Conservation (phyloP, 805 yeast genomes). For the Yamadazyma olivae region DNA sequence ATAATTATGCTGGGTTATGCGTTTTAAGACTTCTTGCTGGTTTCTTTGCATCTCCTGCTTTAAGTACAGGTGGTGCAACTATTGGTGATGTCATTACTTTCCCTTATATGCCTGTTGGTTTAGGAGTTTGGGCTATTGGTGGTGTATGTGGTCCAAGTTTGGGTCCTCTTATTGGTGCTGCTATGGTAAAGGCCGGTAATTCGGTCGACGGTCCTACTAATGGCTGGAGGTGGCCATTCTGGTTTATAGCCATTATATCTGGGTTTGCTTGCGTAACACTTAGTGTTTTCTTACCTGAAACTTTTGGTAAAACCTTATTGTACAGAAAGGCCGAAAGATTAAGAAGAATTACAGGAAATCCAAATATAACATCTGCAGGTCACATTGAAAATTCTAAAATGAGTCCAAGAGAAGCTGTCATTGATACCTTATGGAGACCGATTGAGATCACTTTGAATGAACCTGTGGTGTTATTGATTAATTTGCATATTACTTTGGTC, state of each 20-base stretch:
- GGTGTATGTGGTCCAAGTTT: constrained; percentile 53
- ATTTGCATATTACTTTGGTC: constrained; percentile 48
- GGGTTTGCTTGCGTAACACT: constrained; percentile 36
- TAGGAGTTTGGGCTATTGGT: constrained; percentile 53
- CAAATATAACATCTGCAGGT: constrained; percentile 38
- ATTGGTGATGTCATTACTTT: constrained; percentile 46
- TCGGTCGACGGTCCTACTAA: too few relatives aligned
- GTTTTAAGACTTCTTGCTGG: constrained; percentile 55
- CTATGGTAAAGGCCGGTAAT: constrained; percentile 54
- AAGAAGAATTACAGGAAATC: constrained; percentile 48
- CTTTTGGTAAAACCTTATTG: constrained; percentile 42
- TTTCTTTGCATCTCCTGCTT: constrained; percentile 51
- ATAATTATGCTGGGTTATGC: constrained; percentile 49
- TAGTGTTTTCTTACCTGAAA: constrained; percentile 45
- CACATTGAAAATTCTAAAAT: constrained; percentile 27
- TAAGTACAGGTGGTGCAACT: constrained; percentile 59
- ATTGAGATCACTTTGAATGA: constrained; percentile 45
- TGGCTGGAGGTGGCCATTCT: constrained; percentile 52
- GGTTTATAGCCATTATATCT: constrained; percentile 45
- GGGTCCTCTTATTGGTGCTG: constrained; percentile 58
- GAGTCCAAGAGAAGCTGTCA: constrained; percentile 16
- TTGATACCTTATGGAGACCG: constrained; percentile 48
- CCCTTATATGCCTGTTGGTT: constrained; percentile 43
- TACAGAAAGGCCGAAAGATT: constrained; percentile 47
- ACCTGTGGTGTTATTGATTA: constrained; percentile 54